A percentile compares a stretch with the other conserved stretches of the same genome.
phyloP scores from a whole-genome alignment of 352 stramenopile genomes.

The Pythium myriotylum region DNA sequence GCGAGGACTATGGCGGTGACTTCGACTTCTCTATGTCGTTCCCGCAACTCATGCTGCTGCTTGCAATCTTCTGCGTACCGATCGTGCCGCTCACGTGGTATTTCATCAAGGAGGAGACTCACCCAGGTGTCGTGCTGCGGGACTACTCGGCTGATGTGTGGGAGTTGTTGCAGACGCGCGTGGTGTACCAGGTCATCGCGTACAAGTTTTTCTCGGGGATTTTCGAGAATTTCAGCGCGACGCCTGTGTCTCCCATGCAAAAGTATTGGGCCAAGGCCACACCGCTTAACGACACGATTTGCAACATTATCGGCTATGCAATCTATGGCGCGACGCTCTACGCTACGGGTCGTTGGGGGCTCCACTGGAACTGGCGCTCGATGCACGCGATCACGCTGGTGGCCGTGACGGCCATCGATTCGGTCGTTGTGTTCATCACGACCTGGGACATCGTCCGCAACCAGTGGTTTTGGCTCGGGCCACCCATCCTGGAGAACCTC shows the following conservation, averaged over 20 bases:
- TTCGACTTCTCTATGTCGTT: slow-evolving; percentile 27
- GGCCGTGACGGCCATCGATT: slow-evolving; percentile 17
- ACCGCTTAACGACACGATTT: not conserved
- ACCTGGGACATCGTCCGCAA: slow-evolving; percentile 27
- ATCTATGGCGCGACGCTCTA: not conserved
- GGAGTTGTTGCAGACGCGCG: slow-evolving; percentile 23
- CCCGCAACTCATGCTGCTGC: slow-evolving; percentile 12
- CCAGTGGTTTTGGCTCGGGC: slow-evolving; percentile 30
- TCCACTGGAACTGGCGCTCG: slow-evolving; percentile 31
- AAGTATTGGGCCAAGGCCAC: slow-evolving; percentile 13
- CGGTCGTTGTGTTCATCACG: slow-evolving; percentile 15
- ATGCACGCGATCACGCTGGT: slow-evolving; percentile 16
- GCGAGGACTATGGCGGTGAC: slow-evolving; percentile 21
- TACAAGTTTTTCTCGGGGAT: slow-evolving; percentile 17
- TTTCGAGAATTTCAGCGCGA: slow-evolving; percentile 14
- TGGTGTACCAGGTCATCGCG: slow-evolving; percentile 29
- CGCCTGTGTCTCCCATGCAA: slow-evolving; percentile 1
- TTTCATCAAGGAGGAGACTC: slow-evolving; percentile 32
- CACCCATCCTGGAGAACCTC: slow-evolving; percentile 8
- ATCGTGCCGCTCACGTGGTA: slow-evolving; percentile 31
- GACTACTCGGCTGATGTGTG: slow-evolving; percentile 28
- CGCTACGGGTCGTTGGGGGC: slow-evolving; percentile 20
- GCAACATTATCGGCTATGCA: too few relatives aligned
- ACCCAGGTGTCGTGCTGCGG: slow-evolving; percentile 3
- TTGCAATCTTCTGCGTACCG: slow-evolving; percentile 13